Evolutionary conservation across 345 rosid species (phyloP).

Genomic region (Brassica carinata): DNA sequence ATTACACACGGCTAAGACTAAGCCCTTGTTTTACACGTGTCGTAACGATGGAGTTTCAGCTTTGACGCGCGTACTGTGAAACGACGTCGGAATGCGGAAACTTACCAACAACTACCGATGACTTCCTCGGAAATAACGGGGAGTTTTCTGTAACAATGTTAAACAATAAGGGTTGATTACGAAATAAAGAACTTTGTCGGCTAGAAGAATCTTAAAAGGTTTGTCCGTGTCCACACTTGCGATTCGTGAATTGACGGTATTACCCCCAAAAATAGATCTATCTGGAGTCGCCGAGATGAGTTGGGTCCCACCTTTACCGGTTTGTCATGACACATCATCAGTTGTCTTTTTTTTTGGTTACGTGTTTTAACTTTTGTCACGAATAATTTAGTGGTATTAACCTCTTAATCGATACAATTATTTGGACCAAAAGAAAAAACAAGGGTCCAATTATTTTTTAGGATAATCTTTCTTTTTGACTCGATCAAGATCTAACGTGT

Average conservation of each 20-base stretch:
- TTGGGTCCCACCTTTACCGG: background rate
- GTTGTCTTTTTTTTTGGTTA: background rate
- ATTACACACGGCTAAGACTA: slow-evolving; percentile 43
- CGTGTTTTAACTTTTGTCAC: background rate
- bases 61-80: slow-evolving; percentile 39
- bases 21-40: slow-evolving; percentile 46
- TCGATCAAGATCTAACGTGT: slow-evolving; percentile 27
- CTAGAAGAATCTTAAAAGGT: background rate
- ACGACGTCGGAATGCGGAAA: slow-evolving; percentile 17
- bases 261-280: slow-evolving; percentile 1
- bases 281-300: background rate
- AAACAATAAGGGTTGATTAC: background rate
- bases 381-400: slow-evolving; percentile 5
- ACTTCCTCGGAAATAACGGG: slow-evolving; percentile 24
- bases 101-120: slow-evolving; percentile 17
- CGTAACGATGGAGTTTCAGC: background rate
- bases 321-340: slow-evolving; percentile 6
- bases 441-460: background rate
- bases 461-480: slow-evolving; percentile 12
- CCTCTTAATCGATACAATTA: background rate
- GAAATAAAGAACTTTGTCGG: background rate
- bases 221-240: slow-evolving; percentile 33
- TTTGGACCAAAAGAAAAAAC: background rate
- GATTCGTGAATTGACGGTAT: slow-evolving; percentile 13
- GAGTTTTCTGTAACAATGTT: slow-evolving; percentile 21